Evolutionary conservation across 2,329 filamentous ascomycete genomes (phyloP).

Genomic region (Fusarium nisikadoi): DNA sequence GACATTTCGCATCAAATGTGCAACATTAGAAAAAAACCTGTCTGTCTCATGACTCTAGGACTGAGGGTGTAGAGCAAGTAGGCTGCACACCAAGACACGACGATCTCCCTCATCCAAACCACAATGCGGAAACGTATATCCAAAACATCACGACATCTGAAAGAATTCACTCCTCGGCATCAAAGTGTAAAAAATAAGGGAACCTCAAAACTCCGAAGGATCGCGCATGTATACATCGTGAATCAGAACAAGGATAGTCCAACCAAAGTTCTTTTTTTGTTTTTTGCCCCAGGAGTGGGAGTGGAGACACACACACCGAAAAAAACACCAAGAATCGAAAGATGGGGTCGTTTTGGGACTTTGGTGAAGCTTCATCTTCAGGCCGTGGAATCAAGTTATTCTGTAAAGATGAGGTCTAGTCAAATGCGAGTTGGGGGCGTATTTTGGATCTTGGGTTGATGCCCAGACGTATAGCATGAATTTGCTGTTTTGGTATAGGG

Average conservation of each 20-base stretch:
- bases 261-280: conserved; percentile 27
- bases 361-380: conserved; percentile 31
- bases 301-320: not conserved
- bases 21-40: not conserved
- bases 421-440: not conserved
- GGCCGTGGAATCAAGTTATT: not conserved
- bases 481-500: no score
- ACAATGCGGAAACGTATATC: not conserved
- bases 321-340: conserved; percentile 32
- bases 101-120: not conserved
- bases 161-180: not conserved
- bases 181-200: conserved; percentile 31
- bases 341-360: conserved; percentile 30
- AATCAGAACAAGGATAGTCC: conserved; percentile 5
- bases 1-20: not conserved
- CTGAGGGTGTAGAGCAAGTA: not conserved
- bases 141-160: not conserved
- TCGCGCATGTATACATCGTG: conserved; percentile 12
- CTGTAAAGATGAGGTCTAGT: not conserved
- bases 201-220: not conserved
- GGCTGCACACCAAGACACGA: conserved; percentile 3
- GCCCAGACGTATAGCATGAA: not conserved
- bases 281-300: not conserved
- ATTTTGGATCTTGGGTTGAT: not conserved
- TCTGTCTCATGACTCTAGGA: conserved; percentile 28